Evolutionary conservation across 192 early-diverging fungal species (phyloP).

Genomic region (Backusella mclennaniae): DNA sequence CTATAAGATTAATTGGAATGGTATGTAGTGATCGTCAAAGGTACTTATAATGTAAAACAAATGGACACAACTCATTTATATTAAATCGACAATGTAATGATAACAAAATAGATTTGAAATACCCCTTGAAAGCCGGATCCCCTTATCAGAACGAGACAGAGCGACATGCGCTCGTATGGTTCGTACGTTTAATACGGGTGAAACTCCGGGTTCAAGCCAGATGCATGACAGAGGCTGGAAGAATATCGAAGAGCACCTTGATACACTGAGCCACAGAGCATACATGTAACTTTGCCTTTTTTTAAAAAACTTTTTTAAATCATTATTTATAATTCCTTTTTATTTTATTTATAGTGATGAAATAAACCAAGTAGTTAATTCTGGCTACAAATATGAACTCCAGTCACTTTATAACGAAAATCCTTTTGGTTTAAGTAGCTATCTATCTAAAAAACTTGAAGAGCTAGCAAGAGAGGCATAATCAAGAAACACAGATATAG

Average conservation of each 20-base stretch:
- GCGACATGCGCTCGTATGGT: conserved; percentile 20
- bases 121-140: not conserved
- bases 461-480: not conserved
- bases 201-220: not conserved
- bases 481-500: not conserved
- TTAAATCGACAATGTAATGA: not conserved
- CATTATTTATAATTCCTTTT: not conserved
- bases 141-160: conserved; percentile 15
- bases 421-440: conserved; percentile 10
- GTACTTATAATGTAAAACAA: not conserved
- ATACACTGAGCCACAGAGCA: not conserved
- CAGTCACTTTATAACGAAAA: conserved; percentile 8
- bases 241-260: not conserved
- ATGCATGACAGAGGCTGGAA: not conserved
- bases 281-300: conserved; percentile 12
- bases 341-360: conserved; percentile 2
- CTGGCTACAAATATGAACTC: conserved; percentile 13
- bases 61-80: not conserved
- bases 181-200: not conserved
- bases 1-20: conserved; percentile 23
- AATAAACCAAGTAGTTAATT: not conserved
- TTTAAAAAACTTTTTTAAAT: not conserved
- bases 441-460: not conserved
- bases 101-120: conserved; percentile 10
- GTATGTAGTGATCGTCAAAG: conserved; percentile 12